These are phyloP conservation scores for Chlorella sp. DNA, from an alignment of 139 green algal species.

Conservation along the genomic window DNA sequence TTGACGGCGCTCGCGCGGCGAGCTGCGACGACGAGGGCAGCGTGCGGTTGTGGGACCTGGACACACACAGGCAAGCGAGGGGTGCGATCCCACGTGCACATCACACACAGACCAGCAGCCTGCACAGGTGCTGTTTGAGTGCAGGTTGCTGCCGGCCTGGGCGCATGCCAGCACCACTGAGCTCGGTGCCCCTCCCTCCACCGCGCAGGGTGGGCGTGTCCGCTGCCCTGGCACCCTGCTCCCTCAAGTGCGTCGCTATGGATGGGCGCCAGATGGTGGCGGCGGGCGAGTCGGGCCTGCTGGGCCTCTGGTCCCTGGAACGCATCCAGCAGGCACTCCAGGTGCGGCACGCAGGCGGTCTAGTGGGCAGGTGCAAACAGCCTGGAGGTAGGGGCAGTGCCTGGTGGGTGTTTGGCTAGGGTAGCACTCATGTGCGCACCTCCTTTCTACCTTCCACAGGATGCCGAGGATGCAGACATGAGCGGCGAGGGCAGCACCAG, in stretches of 20 bases:
- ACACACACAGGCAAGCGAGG: neutral
- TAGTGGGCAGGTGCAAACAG: neutral
- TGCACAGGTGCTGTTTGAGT: too few relatives aligned
- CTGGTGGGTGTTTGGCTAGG: neutral
- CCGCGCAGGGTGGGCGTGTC: slow-evolving; percentile 9
- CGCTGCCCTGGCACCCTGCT: neutral
- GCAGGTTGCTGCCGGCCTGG: too few relatives aligned
- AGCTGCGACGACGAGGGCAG: slow-evolving; percentile 22
- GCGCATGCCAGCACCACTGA: too few relatives aligned
- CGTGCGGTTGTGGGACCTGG: slow-evolving; percentile 25
- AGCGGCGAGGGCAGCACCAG: too few relatives aligned
- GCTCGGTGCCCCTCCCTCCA: too few relatives aligned
- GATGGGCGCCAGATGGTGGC: slow-evolving; percentile 6
- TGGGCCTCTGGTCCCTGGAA: slow-evolving; percentile 9
- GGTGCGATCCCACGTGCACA: too few relatives aligned
- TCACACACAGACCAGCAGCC: too few relatives aligned
- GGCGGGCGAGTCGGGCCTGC: slow-evolving; percentile 1
- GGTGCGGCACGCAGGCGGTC: neutral
- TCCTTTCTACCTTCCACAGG: too few relatives aligned
- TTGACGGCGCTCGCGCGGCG: neutral
- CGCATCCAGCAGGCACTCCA: neutral
- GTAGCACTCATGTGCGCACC: too few relatives aligned
- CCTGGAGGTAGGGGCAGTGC: too few relatives aligned
- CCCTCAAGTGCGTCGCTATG: slow-evolving; percentile 14
- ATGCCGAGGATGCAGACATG: too few relatives aligned